Base-by-base conservation (phyloP, 148 eudicot genomes). In the Rhododendron simsii region DNA sequence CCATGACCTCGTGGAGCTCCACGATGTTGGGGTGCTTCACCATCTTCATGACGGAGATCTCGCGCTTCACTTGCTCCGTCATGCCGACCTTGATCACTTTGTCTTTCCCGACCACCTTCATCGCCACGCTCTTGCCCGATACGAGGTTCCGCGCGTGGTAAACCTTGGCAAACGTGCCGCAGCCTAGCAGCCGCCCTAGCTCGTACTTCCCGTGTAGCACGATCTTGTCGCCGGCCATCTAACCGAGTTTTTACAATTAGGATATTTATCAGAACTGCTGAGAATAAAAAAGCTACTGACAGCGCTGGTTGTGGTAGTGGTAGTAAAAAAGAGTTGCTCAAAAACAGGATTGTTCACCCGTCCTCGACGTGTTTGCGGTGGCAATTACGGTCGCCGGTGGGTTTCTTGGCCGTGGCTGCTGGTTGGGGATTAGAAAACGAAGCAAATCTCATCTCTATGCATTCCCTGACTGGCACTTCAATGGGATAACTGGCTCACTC, bases 301-400 rank as follows among this genome's bases (percentile, higher is more conserved):
- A 45, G 7, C 13, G n/a, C n/a, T 20, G 51, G 59, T 23, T 8
- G 47, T 23, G 48, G 77, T 55, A 14, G 59, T 7, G 28, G 0
- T 11, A 3, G 6, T 55, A 55, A 5, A 18, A 57, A 57, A 16
- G 63, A 21, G 6, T 5, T 41, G 45, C 8, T 41, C 45, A 41
- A 41, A 41, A 41, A 41, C 45, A 6, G 45, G 45, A 41, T 41
- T 41, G 12, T 28, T 92, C 93, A 96, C 87, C 98, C 96, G 96
- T 92, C 96, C 80, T 96, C 94, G 61, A 96, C 94, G 91, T 96
- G 91, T 90, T 95, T 96, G 48, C 98, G 98, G 91, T 95, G 98
- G 88, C 94, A 90, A 89, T 87, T 90, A n/a, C 98, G 83, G 84
- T 95, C 98, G 59, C 91, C 91, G 73, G 86, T 55, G 67, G 89